A percentile compares a stretch with the other conserved stretches of the same genome.
Conservation (phyloP, 1,284 basidiomycete species). For the Pseudozyma tsukubaensis region DNA sequence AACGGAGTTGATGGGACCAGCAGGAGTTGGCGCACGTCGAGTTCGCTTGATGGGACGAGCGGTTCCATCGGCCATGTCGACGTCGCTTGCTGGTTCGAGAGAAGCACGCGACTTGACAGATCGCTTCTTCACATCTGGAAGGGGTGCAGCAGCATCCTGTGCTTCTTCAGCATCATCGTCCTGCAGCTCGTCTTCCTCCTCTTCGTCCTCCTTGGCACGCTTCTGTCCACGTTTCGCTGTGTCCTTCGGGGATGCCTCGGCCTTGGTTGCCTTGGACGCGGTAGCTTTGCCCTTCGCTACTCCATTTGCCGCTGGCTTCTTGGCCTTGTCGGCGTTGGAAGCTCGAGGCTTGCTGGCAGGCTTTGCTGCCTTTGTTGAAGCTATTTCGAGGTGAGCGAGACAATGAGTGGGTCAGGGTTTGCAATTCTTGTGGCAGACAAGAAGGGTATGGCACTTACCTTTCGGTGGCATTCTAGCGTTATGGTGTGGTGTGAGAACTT, state of each 20-base stretch:
- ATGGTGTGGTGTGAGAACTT: background rate
- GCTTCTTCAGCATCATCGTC: slow-evolving; percentile 30
- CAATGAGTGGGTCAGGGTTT: slow-evolving; percentile 10
- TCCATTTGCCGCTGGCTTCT: slow-evolving; percentile 21
- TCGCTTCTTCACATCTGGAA: slow-evolving; percentile 41
- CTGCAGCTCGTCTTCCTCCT: slow-evolving; percentile 43
- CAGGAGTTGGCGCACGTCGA: slow-evolving; percentile 43
- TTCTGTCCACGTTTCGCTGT: slow-evolving; percentile 40
- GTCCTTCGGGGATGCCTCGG: slow-evolving; percentile 6
- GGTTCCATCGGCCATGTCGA: slow-evolving; percentile 35
- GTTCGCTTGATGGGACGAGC: slow-evolving; percentile 39
- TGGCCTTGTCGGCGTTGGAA: slow-evolving; percentile 4
- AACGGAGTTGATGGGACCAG: slow-evolving; percentile 49
- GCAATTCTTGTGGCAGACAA: too few relatives aligned
- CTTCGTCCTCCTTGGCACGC: slow-evolving; percentile 35
- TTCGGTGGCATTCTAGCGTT: background rate
- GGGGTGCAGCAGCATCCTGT: slow-evolving; percentile 29
- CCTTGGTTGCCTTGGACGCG: slow-evolving; percentile 15
- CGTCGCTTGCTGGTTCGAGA: slow-evolving; percentile 27
- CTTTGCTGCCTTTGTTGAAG: slow-evolving; percentile 25
- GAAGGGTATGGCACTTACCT: too few relatives aligned
- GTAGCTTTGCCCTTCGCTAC: slow-evolving; percentile 15
- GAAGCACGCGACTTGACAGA: slow-evolving; percentile 25
- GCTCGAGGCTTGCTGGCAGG: slow-evolving; percentile 25
- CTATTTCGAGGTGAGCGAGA: slow-evolving; percentile 2